Base-by-base conservation (phyloP, 2,329 filamentous ascomycete species). In the Anthostomella pinea region DNA sequence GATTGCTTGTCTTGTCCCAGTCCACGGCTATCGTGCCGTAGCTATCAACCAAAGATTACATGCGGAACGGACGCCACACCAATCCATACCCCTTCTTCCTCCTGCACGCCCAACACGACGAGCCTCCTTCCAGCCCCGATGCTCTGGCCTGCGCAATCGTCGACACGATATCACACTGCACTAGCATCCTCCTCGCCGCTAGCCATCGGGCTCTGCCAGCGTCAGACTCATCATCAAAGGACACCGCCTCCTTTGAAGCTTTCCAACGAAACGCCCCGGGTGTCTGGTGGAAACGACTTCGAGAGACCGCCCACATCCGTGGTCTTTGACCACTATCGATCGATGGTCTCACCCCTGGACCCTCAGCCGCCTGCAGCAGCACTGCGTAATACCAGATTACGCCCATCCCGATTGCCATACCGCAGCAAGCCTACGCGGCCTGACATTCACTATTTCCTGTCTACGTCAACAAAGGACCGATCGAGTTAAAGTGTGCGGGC, bases 1-100 rank as follows among this genome's bases (percentile, higher is more conserved):
- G 11, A 18, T 17, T 20, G 20, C 20, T 9, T 5, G 8, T 38
- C 31, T 19, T 36, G 11, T 37, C 36, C 33, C 9, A 30, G 27
- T 27, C 34, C 31, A 46, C 45, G 41, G 35, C 39, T 41, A 30
- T 39, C 25, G 14, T 43, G 41, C 39, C 33, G 46, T 45, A 35
- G n/a, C n/a, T n/a, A n/a, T n/a, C n/a, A n/a, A n/a, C n/a, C 43
- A 30, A 49, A 43, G 45, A 43, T 47, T 49, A 39, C 32, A 39
- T 41, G 30, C 34, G 23, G 39, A 33, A n/a, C n/a, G n/a, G n/a
- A 33, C 23, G 31, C 20, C 16, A 43, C 21, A 35, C 13, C 32
- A 35, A 39, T 41, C 41, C 23, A 32, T 26, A 34, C 33, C 33
- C 25, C 14, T 29, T 35, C 33, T 35, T 6, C 14, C 16, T 18